phyloP scores from a whole-genome alignment of 257 asterid genomes.

The Solanum bulbocastanum region DNA sequence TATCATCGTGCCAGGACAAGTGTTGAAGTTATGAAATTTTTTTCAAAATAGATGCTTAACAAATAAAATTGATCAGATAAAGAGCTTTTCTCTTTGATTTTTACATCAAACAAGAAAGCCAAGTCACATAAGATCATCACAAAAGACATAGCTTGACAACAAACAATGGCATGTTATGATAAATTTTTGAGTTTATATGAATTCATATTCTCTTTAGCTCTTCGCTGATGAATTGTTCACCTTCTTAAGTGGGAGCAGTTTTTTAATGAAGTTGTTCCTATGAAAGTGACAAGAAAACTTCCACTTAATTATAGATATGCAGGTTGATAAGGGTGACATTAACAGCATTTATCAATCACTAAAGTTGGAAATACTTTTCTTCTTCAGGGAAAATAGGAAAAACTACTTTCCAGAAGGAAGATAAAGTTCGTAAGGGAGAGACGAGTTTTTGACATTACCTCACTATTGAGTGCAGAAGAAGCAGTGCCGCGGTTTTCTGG shows the following conservation, averaged over 20 bases:
- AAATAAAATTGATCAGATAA: background rate
- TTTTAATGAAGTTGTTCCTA: background rate
- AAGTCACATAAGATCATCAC: background rate
- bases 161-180: background rate
- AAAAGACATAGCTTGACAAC: background rate
- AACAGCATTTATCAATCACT: background rate
- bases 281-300: background rate
- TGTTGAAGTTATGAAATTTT: background rate
- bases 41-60: background rate
- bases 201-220: background rate
- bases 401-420: background rate
- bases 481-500: conserved; percentile 7
- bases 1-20: background rate
- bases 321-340: background rate
- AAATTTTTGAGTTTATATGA: background rate
- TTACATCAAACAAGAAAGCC: background rate
- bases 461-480: conserved; percentile 8
- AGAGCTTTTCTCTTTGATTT: background rate
- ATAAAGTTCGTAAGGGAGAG: background rate
- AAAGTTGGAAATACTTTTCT: background rate
- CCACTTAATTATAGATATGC: background rate
- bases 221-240: background rate
- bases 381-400: background rate
- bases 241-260: background rate
- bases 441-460: background rate